Conservation (phyloP, 352 stramenopile species). For the Phytophthora cryptogea region DNA sequence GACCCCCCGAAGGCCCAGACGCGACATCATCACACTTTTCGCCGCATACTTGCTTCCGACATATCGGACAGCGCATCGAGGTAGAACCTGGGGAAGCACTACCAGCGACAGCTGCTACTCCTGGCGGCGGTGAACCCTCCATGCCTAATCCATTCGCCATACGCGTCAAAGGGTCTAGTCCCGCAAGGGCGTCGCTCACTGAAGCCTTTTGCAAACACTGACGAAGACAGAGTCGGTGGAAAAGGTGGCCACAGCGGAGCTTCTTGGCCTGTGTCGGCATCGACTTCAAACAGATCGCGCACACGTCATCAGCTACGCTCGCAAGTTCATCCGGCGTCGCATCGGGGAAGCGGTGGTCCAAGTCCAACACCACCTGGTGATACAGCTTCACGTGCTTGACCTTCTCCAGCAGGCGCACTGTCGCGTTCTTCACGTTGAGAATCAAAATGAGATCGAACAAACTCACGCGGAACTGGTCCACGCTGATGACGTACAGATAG, state of each 20-base stretch:
- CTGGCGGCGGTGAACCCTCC: conserved; percentile 22
- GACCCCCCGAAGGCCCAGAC: conserved; percentile 7
- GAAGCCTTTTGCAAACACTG: conserved; percentile 78
- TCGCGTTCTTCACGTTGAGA: conserved; percentile 84
- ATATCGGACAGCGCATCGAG: conserved; percentile 63
- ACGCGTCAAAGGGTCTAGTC: conserved; percentile 32
- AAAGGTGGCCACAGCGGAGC: conserved; percentile 71
- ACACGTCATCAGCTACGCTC: conserved; percentile 72
- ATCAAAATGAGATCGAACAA: conserved; percentile 83
- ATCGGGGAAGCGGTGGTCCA: conserved; percentile 68
- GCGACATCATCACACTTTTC: conserved; percentile 31
- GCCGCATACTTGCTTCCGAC: conserved; percentile 61
- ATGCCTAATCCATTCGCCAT: conserved; percentile 43
- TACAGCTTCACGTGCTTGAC: conserved; percentile 70
- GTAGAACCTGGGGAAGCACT: conserved; percentile 19
- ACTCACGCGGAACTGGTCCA: conserved; percentile 79
- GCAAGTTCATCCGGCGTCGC: conserved; percentile 58
- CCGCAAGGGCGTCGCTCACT: conserved; percentile 57
- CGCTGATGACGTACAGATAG: conserved; percentile 83
- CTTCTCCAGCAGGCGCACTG: conserved; percentile 66
- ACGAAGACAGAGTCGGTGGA: conserved; percentile 73
- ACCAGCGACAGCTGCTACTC: conserved; percentile 6
- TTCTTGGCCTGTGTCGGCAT: conserved; percentile 78
- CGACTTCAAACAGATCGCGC: conserved; percentile 76
- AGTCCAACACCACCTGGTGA: conserved; percentile 70